These are phyloP conservation scores for Aureobasidium sp. DNA, from an alignment of 2,329 filamentous ascomycete genomes.

Conservation along the genomic window DNA sequence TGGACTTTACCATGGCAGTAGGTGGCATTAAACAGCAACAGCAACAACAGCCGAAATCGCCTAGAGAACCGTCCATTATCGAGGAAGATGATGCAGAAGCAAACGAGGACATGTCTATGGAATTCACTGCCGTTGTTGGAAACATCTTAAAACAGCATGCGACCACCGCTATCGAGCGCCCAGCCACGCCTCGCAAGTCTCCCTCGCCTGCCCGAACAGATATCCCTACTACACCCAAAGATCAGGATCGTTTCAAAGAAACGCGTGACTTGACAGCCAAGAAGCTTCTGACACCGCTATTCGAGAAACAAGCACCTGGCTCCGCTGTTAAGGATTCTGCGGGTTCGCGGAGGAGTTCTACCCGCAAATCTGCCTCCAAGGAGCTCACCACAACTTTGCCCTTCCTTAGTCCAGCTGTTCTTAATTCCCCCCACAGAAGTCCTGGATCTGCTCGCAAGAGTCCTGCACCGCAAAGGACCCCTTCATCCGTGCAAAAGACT, in stretches of 20 bases:
- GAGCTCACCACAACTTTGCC: background rate
- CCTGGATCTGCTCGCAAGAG: conserved; percentile 4
- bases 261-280: conserved; percentile 33
- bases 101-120: conserved; percentile 45
- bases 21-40: conserved; percentile 30
- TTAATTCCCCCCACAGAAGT: background rate
- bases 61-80: background rate
- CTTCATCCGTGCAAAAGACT: background rate
- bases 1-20: conserved; percentile 50
- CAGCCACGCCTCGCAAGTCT: conserved; percentile 27
- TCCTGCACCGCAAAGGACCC: background rate
- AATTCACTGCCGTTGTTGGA: conserved; percentile 41
- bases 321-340: conserved; percentile 20
- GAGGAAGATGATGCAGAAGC: conserved; percentile 26
- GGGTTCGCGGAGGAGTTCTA: conserved; percentile 1
- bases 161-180: conserved; percentile 9
- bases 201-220: conserved; percentile 41
- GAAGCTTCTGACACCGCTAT: conserved; percentile 26
- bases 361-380: background rate
- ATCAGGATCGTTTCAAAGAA: conserved; percentile 48
- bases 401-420: background rate
- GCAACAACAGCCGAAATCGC: background rate
- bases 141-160: conserved; percentile 29
- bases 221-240: conserved; percentile 47
- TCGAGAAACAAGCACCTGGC: conserved; percentile 22